These are phyloP conservation scores for Paramecium pentaurelia DNA, from an alignment of 73 alveolate species.

Conservation along the genomic window DNA sequence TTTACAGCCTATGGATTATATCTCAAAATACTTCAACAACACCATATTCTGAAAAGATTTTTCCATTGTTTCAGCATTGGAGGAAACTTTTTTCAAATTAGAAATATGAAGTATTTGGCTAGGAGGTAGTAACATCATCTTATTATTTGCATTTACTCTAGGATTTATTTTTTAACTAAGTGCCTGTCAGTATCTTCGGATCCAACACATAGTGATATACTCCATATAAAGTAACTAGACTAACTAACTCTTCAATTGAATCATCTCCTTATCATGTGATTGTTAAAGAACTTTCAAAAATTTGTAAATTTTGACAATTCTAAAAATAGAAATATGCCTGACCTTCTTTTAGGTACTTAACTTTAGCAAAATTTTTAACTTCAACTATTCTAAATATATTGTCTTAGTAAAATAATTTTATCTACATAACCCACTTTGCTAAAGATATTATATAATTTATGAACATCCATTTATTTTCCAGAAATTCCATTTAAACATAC, in stretches of 20 bases:
- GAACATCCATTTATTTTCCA: background rate
- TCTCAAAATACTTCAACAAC: background rate
- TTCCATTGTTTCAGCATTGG: slow-evolving; percentile 36
- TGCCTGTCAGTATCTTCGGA: slow-evolving; percentile 23
- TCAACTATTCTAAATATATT: background rate
- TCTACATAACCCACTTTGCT: slow-evolving; percentile 8
- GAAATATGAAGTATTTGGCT: slow-evolving; percentile 26
- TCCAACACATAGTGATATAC: background rate
- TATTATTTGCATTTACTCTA: background rate
- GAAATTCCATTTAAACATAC: background rate
- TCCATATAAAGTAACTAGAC: background rate
- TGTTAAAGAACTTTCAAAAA: background rate
- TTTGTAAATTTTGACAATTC: background rate
- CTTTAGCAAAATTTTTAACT: background rate
- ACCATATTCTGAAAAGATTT: background rate
- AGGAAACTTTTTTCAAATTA: background rate
- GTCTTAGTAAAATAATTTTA: background rate
- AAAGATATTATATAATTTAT: slow-evolving; percentile 10
- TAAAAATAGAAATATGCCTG: background rate
- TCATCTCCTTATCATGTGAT: background rate
- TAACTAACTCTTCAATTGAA: slow-evolving; percentile 22
- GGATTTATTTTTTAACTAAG: background rate
- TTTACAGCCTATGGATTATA: background rate
- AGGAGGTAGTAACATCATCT: background rate
- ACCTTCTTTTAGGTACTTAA: background rate